A percentile compares a stretch with the other conserved stretches of the same genome.
Conservation (phyloP, 768 basidiomycete species). For the Hebeloma cylindrosporum region DNA sequence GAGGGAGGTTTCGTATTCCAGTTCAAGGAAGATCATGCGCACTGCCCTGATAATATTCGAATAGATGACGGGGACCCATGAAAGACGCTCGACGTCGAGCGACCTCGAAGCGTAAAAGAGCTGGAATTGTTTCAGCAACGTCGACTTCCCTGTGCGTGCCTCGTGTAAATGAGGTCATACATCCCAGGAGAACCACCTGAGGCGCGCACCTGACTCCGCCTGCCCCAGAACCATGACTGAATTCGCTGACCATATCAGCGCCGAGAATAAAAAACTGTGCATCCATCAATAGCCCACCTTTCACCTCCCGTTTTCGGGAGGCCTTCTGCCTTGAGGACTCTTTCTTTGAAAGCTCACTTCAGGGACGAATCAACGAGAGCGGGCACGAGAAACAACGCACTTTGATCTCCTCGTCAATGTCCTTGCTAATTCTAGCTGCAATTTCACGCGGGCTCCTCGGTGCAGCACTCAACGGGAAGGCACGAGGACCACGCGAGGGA, state of each 20-base stretch:
- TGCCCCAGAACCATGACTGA: constrained; percentile 76
- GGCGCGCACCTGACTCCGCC: constrained; percentile 57
- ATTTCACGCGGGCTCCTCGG: too few species aligned
- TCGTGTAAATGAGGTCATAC: not conserved
- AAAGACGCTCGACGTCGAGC: constrained; percentile 68
- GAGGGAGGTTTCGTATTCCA: constrained; percentile 55
- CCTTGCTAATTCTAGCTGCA: constrained; percentile 47
- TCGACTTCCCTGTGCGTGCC: constrained; percentile 63
- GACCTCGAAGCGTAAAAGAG: constrained; percentile 72
- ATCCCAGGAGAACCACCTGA: not conserved
- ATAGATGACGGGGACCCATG: constrained; percentile 80
- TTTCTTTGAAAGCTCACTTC: constrained; percentile 33
- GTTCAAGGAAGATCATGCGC: constrained; percentile 69
- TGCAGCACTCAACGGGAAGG: too few species aligned
- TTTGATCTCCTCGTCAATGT: constrained; percentile 59
- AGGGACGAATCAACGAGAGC: constrained; percentile 1
- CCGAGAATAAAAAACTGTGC: not conserved
- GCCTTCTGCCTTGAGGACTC: constrained; percentile 49
- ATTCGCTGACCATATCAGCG: not conserved
- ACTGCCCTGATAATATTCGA: constrained; percentile 83
- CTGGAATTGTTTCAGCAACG: constrained; percentile 83
- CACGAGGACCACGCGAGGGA: too few species aligned
- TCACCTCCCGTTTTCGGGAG: constrained; percentile 40
- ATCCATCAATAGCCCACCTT: constrained; percentile 38
- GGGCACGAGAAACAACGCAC: constrained; percentile 24